These are phyloP conservation scores for Candida coquimbonensis DNA, from an alignment of 805 yeast species.

Conservation along the genomic window DNA sequence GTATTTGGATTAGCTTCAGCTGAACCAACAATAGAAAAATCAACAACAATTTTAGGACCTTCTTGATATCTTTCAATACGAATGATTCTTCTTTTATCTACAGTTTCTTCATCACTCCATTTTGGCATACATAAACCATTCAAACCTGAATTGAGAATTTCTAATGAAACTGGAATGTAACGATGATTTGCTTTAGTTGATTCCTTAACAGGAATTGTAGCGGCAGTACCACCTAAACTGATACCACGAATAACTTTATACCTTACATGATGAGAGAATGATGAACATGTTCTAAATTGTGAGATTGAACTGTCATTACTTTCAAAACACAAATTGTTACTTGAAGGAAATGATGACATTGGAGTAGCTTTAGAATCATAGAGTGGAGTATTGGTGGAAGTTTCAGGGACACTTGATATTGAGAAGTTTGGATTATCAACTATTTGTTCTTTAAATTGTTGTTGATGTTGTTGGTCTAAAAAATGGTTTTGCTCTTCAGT, in stretches of 20 bases:
- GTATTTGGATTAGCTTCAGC: constrained; percentile 42
- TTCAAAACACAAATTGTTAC: not conserved
- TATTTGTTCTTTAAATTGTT: too few relatives aligned
- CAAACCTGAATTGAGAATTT: constrained; percentile 37
- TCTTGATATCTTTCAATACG: constrained; percentile 49
- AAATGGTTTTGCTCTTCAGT: too few relatives aligned
- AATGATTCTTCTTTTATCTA: constrained; percentile 49
- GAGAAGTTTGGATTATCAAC: constrained; percentile 8
- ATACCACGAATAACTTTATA: constrained; percentile 49
- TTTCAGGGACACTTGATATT: constrained; percentile 14
- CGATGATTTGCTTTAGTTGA: constrained; percentile 22
- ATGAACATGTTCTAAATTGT: not conserved
- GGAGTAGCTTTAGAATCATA: constrained; percentile 4
- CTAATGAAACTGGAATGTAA: constrained; percentile 41
- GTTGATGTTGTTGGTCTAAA: too few relatives aligned
- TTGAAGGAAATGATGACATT: constrained; percentile 1
- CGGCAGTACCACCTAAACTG: constrained; percentile 50
- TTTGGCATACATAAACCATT: constrained; percentile 43
- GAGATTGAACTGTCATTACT: not conserved
- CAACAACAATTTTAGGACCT: constrained; percentile 38
- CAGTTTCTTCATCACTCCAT: constrained; percentile 41
- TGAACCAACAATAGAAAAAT: constrained; percentile 45
- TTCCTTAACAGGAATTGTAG: constrained; percentile 42
- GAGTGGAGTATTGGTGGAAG: constrained; percentile 2
- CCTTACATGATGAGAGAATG: not conserved